Evolutionary conservation across 331 rosid genomes (phyloP).

Genomic region (Dryas integrifolia): DNA sequence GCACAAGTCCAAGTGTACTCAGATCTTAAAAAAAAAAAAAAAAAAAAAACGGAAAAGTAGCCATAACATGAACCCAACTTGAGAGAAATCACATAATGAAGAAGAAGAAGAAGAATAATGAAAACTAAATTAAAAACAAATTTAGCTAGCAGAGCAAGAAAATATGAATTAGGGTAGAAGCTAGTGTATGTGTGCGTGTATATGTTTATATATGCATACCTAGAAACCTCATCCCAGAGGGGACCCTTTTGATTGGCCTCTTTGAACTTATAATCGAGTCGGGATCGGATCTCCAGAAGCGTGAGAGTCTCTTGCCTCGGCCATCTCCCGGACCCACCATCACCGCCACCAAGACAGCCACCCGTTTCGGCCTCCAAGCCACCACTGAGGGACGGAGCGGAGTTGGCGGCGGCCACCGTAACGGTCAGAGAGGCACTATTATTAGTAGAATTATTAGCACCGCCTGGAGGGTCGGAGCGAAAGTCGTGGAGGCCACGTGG

Average conservation of each 20-base stretch:
- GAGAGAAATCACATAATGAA: background rate
- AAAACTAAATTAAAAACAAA: slow-evolving; percentile 8
- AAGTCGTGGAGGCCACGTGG: slow-evolving; percentile 54
- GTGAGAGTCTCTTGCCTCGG: slow-evolving; percentile 95
- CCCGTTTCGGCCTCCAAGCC: slow-evolving; percentile 44
- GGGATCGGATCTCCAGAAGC: slow-evolving; percentile 94
- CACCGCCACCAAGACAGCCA: slow-evolving; percentile 42
- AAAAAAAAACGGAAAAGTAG: background rate
- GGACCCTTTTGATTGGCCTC: slow-evolving; percentile 95
- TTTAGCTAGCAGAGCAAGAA: background rate
- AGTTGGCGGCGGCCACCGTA: slow-evolving; percentile 1
- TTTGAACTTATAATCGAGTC: slow-evolving; percentile 80
- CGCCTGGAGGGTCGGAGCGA: slow-evolving; percentile 25
- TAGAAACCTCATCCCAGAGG: slow-evolving; percentile 94
- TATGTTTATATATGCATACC: slow-evolving; percentile 39
- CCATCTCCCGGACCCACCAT: slow-evolving; percentile 73
- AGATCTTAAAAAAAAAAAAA: background rate
- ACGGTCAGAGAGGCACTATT: slow-evolving; percentile 4
- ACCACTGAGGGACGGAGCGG: slow-evolving; percentile 57
- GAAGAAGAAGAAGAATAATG: background rate
- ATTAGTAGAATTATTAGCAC: slow-evolving; percentile 3
- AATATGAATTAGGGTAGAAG: slow-evolving; percentile 5
- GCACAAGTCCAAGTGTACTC: background rate
- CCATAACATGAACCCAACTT: background rate
- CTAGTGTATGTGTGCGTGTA: background rate